Evolutionary conservation across 139 green algal genomes (phyloP).

Genomic region (Diplosphaera chodatii): DNA sequence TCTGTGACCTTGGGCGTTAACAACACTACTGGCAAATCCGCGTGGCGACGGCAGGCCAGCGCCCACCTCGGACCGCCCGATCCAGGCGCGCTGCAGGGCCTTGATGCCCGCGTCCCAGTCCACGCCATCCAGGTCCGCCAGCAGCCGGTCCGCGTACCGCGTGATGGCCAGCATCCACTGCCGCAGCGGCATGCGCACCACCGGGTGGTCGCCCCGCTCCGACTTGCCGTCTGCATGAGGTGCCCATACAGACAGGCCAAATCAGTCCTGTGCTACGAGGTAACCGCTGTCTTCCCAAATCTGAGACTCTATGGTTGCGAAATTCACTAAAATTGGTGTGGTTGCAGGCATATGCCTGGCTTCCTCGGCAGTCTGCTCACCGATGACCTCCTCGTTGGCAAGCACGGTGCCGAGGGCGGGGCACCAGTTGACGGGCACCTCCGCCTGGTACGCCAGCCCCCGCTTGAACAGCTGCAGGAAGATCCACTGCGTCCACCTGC

Average conservation of each 20-base stretch:
- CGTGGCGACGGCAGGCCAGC: too few relatives aligned
- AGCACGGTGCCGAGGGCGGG: constrained; percentile 92
- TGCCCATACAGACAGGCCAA: too few relatives aligned
- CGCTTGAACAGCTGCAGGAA: constrained; percentile 93
- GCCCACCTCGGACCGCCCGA: constrained; percentile 85
- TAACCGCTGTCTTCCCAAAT: too few relatives aligned
- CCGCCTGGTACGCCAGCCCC: constrained; percentile 93
- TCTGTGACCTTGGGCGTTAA: too few relatives aligned
- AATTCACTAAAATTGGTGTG: too few relatives aligned
- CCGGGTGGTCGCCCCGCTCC: constrained; percentile 86
- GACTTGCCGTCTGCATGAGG: constrained; percentile 65
- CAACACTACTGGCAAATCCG: too few relatives aligned
- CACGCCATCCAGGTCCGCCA: constrained; percentile 85
- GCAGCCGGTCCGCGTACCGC: constrained; percentile 87
- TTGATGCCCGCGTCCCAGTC: constrained; percentile 96
- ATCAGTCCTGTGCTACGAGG: too few relatives aligned
- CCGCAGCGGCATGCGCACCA: constrained; percentile 94
- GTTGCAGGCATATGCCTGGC: too few relatives aligned
- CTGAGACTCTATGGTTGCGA: too few relatives aligned
- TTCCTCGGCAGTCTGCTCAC: too few relatives aligned
- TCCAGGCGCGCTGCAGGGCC: constrained; percentile 99
- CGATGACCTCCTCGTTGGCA: constrained; percentile 94
- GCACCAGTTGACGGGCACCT: constrained; percentile 99
- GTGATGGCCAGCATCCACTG: constrained; percentile 98
- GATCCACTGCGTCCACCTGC: constrained; percentile 99